Percentiles rank a stretch among this genome's conserved stretches.
These are phyloP conservation scores for Talaromyces adpressus DNA, from an alignment of 495 filamentous ascomycete genomes.

Conservation along the genomic window DNA sequence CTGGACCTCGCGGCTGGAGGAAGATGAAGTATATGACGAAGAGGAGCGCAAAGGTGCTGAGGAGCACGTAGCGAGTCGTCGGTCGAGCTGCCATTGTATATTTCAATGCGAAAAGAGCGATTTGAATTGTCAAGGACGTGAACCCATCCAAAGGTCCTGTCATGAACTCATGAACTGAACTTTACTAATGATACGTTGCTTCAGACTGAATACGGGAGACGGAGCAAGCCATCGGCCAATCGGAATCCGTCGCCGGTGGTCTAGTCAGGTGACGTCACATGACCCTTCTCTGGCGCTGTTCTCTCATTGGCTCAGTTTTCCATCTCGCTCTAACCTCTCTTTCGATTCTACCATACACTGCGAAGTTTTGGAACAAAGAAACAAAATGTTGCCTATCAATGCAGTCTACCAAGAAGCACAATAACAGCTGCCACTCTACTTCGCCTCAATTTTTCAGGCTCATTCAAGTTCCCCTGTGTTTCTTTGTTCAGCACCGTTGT, in stretches of 20 bases:
- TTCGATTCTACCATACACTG: not conserved
- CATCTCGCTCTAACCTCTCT: not conserved
- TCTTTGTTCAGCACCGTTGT: not conserved
- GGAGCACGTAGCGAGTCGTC: constrained; percentile 32
- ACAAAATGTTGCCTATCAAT: not conserved
- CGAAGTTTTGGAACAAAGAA: not conserved
- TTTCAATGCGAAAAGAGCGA: not conserved
- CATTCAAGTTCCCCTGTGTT: not conserved
- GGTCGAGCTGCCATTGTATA: constrained; percentile 34
- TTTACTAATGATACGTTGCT: not conserved
- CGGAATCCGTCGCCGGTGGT: not conserved
- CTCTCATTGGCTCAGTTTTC: not conserved
- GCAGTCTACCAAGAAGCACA: not conserved
- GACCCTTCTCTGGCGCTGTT: not conserved
- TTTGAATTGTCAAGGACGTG: not conserved
- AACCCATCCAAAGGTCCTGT: not conserved
- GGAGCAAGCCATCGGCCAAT: not conserved
- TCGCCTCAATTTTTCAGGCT: not conserved
- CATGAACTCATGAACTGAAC: not conserved
- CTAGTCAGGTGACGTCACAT: not conserved
- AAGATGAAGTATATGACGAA: constrained; percentile 30
- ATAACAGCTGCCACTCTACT: not conserved
- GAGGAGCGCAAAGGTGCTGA: constrained; percentile 28
- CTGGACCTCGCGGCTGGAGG: constrained; percentile 32
- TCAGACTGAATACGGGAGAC: not conserved